A percentile compares a stretch with the other conserved stretches of the same genome.
Conservation (phyloP, 2,329 filamentous ascomycete genomes). For the Teratosphaeria nubilosa region DNA sequence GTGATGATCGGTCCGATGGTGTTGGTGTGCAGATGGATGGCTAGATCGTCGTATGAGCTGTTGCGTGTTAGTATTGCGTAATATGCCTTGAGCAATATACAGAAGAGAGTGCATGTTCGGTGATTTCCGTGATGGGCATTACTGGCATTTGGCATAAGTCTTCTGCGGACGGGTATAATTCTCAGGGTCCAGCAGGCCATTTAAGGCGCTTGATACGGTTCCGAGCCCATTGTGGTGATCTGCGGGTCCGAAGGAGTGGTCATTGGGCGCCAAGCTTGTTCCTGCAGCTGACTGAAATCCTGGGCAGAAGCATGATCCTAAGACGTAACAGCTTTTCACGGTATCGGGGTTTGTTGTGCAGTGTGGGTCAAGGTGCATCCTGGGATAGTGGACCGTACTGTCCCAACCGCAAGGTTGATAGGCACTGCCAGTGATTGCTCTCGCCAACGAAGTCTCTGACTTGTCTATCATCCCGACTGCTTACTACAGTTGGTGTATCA, state of each 20-base stretch:
- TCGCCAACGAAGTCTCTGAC: too few species aligned
- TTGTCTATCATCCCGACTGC: too few species aligned
- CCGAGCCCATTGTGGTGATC: not conserved
- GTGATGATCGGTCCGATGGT: slow-evolving; percentile 50
- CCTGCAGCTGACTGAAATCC: not conserved
- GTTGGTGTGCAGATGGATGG: slow-evolving; percentile 47
- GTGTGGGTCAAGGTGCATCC: not conserved
- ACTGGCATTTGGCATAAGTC: not conserved
- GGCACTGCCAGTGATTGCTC: too few species aligned
- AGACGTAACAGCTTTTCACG: not conserved
- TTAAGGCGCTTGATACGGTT: too few species aligned
- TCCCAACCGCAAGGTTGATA: not conserved
- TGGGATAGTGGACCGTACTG: not conserved
- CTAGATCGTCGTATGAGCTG: slow-evolving; percentile 44
- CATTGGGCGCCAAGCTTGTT: not conserved
- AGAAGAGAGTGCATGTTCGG: not conserved
- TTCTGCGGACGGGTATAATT: not conserved
- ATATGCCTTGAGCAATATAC: not conserved
- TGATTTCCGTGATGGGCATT: not conserved
- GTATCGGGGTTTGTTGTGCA: not conserved
- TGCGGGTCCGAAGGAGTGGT: not conserved
- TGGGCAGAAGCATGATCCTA: not conserved
- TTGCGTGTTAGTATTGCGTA: not conserved
- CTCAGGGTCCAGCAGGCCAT: too few species aligned
- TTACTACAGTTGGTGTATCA: too few species aligned